A percentile compares a stretch with the other conserved stretches of the same genome.
These are phyloP conservation scores for Neonectria faginata DNA, from an alignment of 2,329 filamentous ascomycete species.

Conservation along the genomic window DNA sequence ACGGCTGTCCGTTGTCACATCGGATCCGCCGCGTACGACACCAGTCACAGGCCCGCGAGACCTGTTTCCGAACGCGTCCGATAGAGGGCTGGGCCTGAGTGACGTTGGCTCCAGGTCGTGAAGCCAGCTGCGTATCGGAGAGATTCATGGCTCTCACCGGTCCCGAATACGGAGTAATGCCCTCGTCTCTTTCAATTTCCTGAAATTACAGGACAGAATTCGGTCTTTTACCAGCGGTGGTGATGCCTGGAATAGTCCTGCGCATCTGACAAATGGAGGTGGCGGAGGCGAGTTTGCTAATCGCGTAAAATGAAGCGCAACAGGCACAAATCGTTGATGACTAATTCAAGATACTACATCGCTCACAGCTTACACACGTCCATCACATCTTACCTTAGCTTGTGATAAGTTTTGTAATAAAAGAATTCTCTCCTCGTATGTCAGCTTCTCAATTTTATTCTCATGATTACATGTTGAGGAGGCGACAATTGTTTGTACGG, in stretches of 20 bases:
- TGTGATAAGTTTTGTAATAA: too few relatives aligned
- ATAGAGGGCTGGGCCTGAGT: neutral
- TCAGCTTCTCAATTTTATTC: neutral
- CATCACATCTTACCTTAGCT: neutral
- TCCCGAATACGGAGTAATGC: too few relatives aligned
- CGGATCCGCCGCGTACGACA: slow-evolving; percentile 54
- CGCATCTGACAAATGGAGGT: neutral
- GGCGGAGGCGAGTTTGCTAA: neutral
- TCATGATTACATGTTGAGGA: too few relatives aligned
- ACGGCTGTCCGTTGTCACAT: slow-evolving; percentile 54
- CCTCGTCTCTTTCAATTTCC: neutral
- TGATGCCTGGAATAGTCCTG: neutral
- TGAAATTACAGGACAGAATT: neutral
- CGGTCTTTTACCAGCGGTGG: neutral
- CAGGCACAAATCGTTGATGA: neutral
- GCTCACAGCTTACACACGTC: neutral
- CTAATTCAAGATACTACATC: neutral
- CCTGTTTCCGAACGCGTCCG: slow-evolving; percentile 36
- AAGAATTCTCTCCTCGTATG: neutral
- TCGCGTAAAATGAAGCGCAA: neutral
- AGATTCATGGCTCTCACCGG: neutral
- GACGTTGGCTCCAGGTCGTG: neutral
- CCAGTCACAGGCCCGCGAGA: slow-evolving; percentile 51
- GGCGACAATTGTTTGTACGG: too few relatives aligned
- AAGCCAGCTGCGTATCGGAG: neutral